Evolutionary conservation across 1,139 yeast genomes (phyloP).

Genomic region (Magnusiomyces suaveolens): DNA sequence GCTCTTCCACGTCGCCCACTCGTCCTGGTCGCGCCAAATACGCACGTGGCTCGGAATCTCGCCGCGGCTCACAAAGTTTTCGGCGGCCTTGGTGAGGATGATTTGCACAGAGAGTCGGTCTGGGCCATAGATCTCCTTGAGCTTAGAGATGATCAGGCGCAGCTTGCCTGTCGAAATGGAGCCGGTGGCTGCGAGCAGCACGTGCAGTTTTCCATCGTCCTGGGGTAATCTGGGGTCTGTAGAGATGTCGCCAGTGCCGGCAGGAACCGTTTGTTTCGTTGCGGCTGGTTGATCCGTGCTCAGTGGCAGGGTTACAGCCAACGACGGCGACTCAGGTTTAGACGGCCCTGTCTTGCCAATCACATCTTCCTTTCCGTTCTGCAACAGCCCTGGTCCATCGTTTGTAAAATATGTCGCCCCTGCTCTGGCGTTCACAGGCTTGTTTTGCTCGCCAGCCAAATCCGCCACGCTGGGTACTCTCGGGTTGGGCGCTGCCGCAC

Average conservation of each 20-base stretch:
- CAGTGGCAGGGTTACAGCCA: too few species aligned
- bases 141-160: slow-evolving; percentile 60
- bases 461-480: too few species aligned
- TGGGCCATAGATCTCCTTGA: slow-evolving; percentile 69
- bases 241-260: slow-evolving; percentile 4
- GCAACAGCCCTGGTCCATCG: too few species aligned
- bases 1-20: slow-evolving; percentile 79
- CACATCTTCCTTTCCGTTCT: too few species aligned
- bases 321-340: slow-evolving; percentile 4
- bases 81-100: slow-evolving; percentile 73
- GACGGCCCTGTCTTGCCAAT: too few species aligned
- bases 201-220: slow-evolving; percentile 84
- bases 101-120: slow-evolving; percentile 71
- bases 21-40: slow-evolving; percentile 85
- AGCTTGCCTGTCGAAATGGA: slow-evolving; percentile 72
- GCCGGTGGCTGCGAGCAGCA: slow-evolving; percentile 84
- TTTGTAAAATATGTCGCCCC: too few species aligned
- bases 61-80: slow-evolving; percentile 55
- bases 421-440: too few species aligned
- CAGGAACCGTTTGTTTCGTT: slow-evolving; percentile 2
- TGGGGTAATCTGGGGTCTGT: slow-evolving; percentile 71
- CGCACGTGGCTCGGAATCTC: slow-evolving; percentile 56
- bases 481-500: too few species aligned
- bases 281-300: background rate
- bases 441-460: too few species aligned